Evolutionary conservation across 2,329 filamentous ascomycete genomes (phyloP).

Genomic region (Stachybotrys chlorohalonatus): DNA sequence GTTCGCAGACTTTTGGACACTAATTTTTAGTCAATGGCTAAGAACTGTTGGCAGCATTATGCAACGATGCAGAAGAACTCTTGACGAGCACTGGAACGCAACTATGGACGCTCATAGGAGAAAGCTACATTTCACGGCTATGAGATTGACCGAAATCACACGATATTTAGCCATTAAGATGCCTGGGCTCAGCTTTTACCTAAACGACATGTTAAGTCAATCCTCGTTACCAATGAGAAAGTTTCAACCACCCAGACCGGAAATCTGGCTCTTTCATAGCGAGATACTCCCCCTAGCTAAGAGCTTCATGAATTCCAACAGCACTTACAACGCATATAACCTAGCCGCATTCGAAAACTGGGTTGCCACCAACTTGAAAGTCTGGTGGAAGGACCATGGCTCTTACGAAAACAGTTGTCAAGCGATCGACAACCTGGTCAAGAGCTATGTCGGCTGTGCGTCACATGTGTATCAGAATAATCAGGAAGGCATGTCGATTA

Average conservation of each 20-base stretch:
- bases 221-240: neutral
- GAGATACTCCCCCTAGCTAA: neutral
- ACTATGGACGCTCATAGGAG: too few species aligned
- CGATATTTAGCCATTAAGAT: neutral
- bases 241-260: neutral
- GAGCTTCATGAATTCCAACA: neutral
- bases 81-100: neutral
- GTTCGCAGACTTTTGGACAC: conserved; percentile 4
- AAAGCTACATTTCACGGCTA: too few species aligned
- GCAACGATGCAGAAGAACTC: neutral
- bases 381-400: neutral
- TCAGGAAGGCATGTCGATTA: conserved; percentile 38
- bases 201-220: neutral
- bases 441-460: conserved; percentile 21
- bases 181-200: neutral
- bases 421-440: conserved; percentile 9
- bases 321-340: neutral
- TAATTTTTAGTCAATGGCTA: neutral
- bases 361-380: neutral
- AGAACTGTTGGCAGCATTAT: conserved; percentile 1
- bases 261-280: neutral
- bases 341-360: neutral
- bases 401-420: neutral
- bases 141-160: too few species aligned
- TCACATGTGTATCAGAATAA: conserved; percentile 22